phyloP scores from a whole-genome alignment of 1,284 basidiomycete genomes.

The Microbotryum silenes-acaulis region DNA sequence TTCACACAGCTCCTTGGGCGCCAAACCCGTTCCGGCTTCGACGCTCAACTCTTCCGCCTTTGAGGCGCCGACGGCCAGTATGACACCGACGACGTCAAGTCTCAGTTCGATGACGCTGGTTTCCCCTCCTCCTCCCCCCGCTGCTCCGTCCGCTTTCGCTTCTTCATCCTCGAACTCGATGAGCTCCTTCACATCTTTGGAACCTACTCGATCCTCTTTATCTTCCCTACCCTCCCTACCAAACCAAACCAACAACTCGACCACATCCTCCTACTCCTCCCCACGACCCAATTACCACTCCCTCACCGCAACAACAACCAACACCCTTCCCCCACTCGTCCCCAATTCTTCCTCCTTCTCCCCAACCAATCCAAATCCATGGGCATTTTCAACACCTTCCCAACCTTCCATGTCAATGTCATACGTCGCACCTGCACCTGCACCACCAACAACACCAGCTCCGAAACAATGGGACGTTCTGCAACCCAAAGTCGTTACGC shows the following conservation, averaged over 20 bases:
- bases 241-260: background rate
- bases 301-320: constrained; percentile 9
- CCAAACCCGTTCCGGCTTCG: constrained; percentile 42
- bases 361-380: background rate
- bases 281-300: background rate
- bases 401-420: constrained; percentile 11
- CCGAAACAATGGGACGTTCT: background rate
- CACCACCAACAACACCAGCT: constrained; percentile 9
- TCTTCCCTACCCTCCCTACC: background rate
- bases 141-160: constrained; percentile 2
- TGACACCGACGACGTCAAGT: background rate
- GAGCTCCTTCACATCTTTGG: constrained; percentile 3
- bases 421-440: background rate
- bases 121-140: constrained; percentile 1
- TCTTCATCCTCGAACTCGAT: background rate
- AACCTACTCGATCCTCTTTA: constrained; percentile 12
- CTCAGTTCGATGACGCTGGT: constrained; percentile 20
- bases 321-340: constrained; percentile 14
- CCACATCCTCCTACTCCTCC: background rate
- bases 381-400: background rate
- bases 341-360: background rate
- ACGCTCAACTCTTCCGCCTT: constrained; percentile 44
- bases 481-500: background rate
- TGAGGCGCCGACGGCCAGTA: constrained; percentile 8
- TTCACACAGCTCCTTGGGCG: constrained; percentile 29